phyloP scores from a whole-genome alignment of 208 protist genomes.

The Crithidia thermophila region DNA sequence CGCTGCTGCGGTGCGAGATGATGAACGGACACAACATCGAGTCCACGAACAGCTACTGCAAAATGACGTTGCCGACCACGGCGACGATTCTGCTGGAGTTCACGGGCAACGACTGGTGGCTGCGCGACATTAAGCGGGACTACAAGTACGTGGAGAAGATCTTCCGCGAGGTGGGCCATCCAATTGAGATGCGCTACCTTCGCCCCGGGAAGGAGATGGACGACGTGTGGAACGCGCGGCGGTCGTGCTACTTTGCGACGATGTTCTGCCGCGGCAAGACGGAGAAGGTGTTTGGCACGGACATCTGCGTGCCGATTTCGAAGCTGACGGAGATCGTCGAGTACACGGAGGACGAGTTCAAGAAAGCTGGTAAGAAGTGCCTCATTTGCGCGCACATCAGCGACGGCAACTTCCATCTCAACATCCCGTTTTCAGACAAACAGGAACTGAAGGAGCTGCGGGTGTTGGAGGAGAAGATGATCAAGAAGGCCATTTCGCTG shows the following conservation, averaged over 20 bases:
- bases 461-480: slow-evolving; percentile 65
- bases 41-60: slow-evolving; percentile 56
- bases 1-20: slow-evolving; percentile 74
- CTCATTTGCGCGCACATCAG: slow-evolving; percentile 85
- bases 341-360: slow-evolving; percentile 77
- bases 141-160: slow-evolving; percentile 42
- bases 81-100: slow-evolving; percentile 83
- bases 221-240: slow-evolving; percentile 41
- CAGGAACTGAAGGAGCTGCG: slow-evolving; percentile 47
- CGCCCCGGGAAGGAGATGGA: slow-evolving; percentile 41
- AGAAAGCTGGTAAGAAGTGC: slow-evolving; percentile 25
- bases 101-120: slow-evolving; percentile 45
- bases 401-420: slow-evolving; percentile 93
- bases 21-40: slow-evolving; percentile 54
- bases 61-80: slow-evolving; percentile 37
- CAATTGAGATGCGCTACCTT: slow-evolving; percentile 43
- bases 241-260: slow-evolving; percentile 35
- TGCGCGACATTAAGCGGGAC: slow-evolving; percentile 65
- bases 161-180: slow-evolving; percentile 35
- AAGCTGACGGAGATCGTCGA: slow-evolving; percentile 72
- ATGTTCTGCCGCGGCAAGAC: slow-evolving; percentile 32
- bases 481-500: slow-evolving; percentile 61
- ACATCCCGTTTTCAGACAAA: slow-evolving; percentile 57
- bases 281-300: slow-evolving; percentile 56
- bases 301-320: slow-evolving; percentile 91